Percentiles rank a stretch among this genome's conserved stretches.
These are phyloP conservation scores for Aspergillus japonicus DNA, from an alignment of 2,329 filamentous ascomycete genomes.

Conservation along the genomic window DNA sequence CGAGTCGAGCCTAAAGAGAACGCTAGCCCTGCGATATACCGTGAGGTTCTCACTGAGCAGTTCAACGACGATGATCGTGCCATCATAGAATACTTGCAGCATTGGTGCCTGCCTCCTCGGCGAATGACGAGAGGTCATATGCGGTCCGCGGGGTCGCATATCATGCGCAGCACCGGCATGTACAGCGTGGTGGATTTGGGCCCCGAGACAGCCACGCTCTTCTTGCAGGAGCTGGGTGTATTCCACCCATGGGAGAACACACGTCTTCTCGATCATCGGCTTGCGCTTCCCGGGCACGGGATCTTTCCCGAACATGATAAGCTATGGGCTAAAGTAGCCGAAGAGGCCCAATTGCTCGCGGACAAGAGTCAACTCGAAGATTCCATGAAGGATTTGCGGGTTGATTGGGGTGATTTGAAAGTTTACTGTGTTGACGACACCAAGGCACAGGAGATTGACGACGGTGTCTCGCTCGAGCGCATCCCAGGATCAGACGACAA, in stretches of 20 bases:
- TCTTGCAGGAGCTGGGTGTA: slow-evolving; percentile 63
- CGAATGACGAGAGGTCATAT: slow-evolving; percentile 43
- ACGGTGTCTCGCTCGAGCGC: slow-evolving; percentile 59
- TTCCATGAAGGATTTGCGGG: slow-evolving; percentile 56
- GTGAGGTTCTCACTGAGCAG: slow-evolving; percentile 33
- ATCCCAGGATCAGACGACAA: slow-evolving; percentile 44
- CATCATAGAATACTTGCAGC: slow-evolving; percentile 57
- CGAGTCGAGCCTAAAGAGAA: slow-evolving; percentile 28
- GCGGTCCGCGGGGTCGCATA: slow-evolving; percentile 52
- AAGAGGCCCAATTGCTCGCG: slow-evolving; percentile 25
- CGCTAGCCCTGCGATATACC: slow-evolving; percentile 29
- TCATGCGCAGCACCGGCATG: slow-evolving; percentile 57
- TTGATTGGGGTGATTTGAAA: slow-evolving; percentile 56
- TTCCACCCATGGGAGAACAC: slow-evolving; percentile 60
- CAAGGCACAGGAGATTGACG: slow-evolving; percentile 60
- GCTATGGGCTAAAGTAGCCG: slow-evolving; percentile 31
- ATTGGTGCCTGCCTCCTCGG: slow-evolving; percentile 48
- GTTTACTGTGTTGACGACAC: slow-evolving; percentile 61
- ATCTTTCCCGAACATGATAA: slow-evolving; percentile 31
- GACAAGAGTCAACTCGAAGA: slow-evolving; percentile 45
- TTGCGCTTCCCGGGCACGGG: slow-evolving; percentile 52
- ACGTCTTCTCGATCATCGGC: slow-evolving; percentile 50
- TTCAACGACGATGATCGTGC: slow-evolving; percentile 53
- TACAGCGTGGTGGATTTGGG: slow-evolving; percentile 49
- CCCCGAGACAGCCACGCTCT: slow-evolving; percentile 44